Percentiles rank a stretch among this genome's conserved stretches.
Evolutionary conservation across 2,329 filamentous ascomycete species (phyloP).

Genomic region (Magnaporthiopsis rhizophila): DNA sequence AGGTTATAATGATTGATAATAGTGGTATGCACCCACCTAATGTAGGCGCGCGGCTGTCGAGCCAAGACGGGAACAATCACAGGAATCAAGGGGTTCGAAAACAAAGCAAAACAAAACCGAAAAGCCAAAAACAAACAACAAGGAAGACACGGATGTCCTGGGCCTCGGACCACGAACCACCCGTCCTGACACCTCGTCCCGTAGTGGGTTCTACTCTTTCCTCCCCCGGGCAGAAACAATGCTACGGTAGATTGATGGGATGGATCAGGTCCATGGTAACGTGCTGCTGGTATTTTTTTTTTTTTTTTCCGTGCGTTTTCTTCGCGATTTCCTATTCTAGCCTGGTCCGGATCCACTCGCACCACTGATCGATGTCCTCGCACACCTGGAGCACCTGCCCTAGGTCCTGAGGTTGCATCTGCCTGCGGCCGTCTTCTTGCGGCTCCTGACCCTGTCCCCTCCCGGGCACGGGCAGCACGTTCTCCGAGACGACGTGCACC

Average conservation of each 20-base stretch:
- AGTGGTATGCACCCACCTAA: neutral
- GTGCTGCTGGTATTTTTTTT: neutral
- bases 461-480: constrained; percentile 30
- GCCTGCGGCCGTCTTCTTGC: constrained; percentile 20
- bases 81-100: neutral
- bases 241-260: neutral
- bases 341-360: constrained; percentile 40
- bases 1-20: neutral
- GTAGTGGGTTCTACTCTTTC: neutral
- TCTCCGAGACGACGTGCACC: constrained; percentile 51
- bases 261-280: no score
- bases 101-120: constrained; percentile 3
- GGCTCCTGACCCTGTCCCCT: constrained; percentile 6
- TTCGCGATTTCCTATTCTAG: constrained; percentile 12
- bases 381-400: constrained; percentile 38
- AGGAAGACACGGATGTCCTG: neutral
- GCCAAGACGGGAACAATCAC: neutral
- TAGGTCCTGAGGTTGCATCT: constrained; percentile 32
- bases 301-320: neutral
- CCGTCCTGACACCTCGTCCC: neutral
- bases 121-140: neutral
- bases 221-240: neutral
- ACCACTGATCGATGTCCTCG: constrained; percentile 46
- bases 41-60: neutral
- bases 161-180: no score